Conservation (phyloP, 2,329 filamentous ascomycete genomes). For the Incumbomyces delicatus region DNA sequence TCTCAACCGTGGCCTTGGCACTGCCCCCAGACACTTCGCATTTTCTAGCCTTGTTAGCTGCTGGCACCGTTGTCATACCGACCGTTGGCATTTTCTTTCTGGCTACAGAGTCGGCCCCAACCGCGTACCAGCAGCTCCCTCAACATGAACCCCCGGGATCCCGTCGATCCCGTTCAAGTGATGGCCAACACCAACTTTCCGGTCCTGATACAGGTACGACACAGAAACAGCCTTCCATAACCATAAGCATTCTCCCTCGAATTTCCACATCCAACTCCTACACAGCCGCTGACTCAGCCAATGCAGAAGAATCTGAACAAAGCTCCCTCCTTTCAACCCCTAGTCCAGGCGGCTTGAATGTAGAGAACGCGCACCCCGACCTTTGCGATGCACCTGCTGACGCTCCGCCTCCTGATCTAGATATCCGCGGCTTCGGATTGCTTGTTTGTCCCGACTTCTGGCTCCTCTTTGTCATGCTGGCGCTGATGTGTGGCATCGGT, state of each 20-base stretch:
- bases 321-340: slow-evolving; percentile 2
- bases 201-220: slow-evolving; percentile 27
- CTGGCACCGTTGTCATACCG: slow-evolving; percentile 67
- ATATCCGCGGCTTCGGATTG: slow-evolving; percentile 77
- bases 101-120: slow-evolving; percentile 51
- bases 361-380: slow-evolving; percentile 39
- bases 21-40: slow-evolving; percentile 75
- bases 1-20: slow-evolving; percentile 67
- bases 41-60: slow-evolving; percentile 70
- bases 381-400: slow-evolving; percentile 49
- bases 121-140: slow-evolving; percentile 33
- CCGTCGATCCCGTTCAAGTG: slow-evolving; percentile 25
- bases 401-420: slow-evolving; percentile 59
- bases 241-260: slow-evolving; percentile 20
- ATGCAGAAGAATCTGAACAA: slow-evolving; percentile 1
- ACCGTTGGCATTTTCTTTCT: slow-evolving; percentile 77
- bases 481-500: slow-evolving; percentile 81
- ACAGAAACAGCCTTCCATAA: slow-evolving; percentile 22
- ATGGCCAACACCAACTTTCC: slow-evolving; percentile 17
- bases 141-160: slow-evolving; percentile 27
- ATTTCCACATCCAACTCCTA: slow-evolving; percentile 23
- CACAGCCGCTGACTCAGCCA: slow-evolving; percentile 6
- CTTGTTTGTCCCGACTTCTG: slow-evolving; percentile 71
- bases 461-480: slow-evolving; percentile 81
- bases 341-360: slow-evolving; percentile 1